Percentiles rank a stretch among this genome's conserved stretches.
Evolutionary conservation across 1,139 yeast genomes (phyloP).

Genomic region (Kluyveromyces sp.): DNA sequence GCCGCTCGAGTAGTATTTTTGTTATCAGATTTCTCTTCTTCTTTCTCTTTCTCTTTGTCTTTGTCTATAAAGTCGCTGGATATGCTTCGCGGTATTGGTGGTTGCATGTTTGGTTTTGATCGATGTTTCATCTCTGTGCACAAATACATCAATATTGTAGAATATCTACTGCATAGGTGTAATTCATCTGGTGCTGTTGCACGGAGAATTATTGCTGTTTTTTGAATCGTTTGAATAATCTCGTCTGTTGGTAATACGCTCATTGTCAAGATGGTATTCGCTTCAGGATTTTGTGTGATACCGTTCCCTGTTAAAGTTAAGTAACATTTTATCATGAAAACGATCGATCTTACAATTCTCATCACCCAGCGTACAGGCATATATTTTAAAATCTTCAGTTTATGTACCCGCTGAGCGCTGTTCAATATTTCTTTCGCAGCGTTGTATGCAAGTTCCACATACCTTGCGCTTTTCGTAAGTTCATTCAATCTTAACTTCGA

Average conservation of each 20-base stretch:
- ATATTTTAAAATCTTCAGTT: conserved; percentile 52
- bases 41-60: background rate
- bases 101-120: conserved; percentile 13
- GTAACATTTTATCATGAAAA: conserved; percentile 81
- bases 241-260: conserved; percentile 65
- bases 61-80: conserved; percentile 4
- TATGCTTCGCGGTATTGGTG: conserved; percentile 3
- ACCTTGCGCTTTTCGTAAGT: conserved; percentile 64
- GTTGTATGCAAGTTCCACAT: conserved; percentile 71
- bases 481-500: conserved; percentile 51
- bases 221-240: conserved; percentile 57
- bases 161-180: conserved; percentile 74
- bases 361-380: conserved; percentile 93
- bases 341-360: conserved; percentile 81
- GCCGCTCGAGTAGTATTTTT: background rate
- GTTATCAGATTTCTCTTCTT: background rate
- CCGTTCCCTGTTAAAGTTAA: conserved; percentile 49
- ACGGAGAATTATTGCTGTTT: conserved; percentile 65
- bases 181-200: conserved; percentile 88
- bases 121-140: conserved; percentile 62
- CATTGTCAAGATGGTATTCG: conserved; percentile 43
- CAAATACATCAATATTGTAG: conserved; percentile 69
- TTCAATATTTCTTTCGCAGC: conserved; percentile 77
- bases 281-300: conserved; percentile 20
- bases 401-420: conserved; percentile 65